Conservation (phyloP, 352 stramenopile genomes). For the Blastocystis sp. region DNA sequence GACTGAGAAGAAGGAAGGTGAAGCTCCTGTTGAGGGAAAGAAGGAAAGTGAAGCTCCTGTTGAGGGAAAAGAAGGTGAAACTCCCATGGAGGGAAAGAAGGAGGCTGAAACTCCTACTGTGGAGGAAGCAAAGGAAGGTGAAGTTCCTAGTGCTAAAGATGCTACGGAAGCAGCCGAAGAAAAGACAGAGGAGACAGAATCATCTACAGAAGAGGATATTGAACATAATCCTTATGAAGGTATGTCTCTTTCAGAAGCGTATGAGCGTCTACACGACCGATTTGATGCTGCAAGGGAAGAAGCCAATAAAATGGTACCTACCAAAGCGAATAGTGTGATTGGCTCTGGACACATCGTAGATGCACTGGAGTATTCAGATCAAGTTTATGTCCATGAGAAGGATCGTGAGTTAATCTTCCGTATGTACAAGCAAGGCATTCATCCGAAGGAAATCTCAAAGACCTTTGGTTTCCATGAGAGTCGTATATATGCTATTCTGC, state of each 20-base stretch:
- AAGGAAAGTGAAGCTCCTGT: not conserved
- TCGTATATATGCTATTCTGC: slow-evolving; percentile 31
- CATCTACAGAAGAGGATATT: not conserved
- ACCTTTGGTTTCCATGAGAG: slow-evolving; percentile 13
- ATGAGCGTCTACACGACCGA: not conserved
- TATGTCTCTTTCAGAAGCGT: not conserved
- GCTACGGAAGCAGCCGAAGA: not conserved
- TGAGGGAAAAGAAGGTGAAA: not conserved
- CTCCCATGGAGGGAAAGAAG: not conserved
- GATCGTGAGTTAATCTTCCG: not conserved
- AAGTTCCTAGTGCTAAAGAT: not conserved
- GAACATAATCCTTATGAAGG: not conserved
- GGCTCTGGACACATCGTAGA: not conserved
- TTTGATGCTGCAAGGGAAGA: not conserved
- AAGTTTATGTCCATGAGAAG: slow-evolving; percentile 37
- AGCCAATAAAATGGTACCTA: not conserved
- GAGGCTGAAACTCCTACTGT: not conserved
- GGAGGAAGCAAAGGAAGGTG: not conserved
- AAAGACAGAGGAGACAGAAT: no score
- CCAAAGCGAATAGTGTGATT: not conserved
- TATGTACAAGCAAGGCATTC: not conserved
- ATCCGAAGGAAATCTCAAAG: not conserved
- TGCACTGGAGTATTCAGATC: slow-evolving; percentile 15
- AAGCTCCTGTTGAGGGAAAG: not conserved
- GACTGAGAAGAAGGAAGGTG: not conserved